Evolutionary conservation across 208 protist species (phyloP), one percentile per base, ranked within the genome.

Genomic region (Trichomonas tenax): DNA sequence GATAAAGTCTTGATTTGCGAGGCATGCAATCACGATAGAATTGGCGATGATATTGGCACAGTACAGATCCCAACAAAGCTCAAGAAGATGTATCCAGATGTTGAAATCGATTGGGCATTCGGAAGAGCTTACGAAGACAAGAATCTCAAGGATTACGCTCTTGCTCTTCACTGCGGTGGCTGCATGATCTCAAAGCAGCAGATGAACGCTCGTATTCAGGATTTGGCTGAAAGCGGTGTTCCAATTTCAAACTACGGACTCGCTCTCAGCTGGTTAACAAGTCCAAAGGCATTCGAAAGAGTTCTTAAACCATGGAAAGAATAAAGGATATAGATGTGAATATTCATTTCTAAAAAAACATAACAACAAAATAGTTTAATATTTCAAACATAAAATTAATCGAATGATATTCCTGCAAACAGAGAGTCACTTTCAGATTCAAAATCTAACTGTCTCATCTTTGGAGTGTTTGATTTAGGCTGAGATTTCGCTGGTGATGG

Each of bases 161-260:
- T 97, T 11, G 96, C 97, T 31, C 96, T 97, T 82, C 97, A 97
- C 90, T 97, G 97, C 86, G 97, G 97, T 38, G 97, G 96, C 0
- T 97, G 97, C 95, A 97, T 97, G 97, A 97, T 97, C n/a, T 96
- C 97, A 45, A 95, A 96, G 31, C 97, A 97, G 95, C 96, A 97
- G 93, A 97, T 97, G 97, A 48, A 31, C 9, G 72, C 97, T 36
- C 51, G 97, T 17, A 82, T 97, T 0, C 63, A 96, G 46, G 97
- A 97, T 96, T 48, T 97, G 9, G 44, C 86, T 40, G 86, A 96
- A 58, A 63, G 81, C 36, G 96, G 97, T 8, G 97, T 97, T 17
- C 97, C 97, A 88, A 84, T 97, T n/a, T 97, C 97, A 21, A 97
- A 97, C 82, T 97, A 97, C 86, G 97, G 97, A 15, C 49, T 97